A percentile compares a stretch with the other conserved stretches of the same genome.
Conservation (phyloP, 2,329 filamentous ascomycete genomes). For the Paracoccidioides brasiliensis region DNA sequence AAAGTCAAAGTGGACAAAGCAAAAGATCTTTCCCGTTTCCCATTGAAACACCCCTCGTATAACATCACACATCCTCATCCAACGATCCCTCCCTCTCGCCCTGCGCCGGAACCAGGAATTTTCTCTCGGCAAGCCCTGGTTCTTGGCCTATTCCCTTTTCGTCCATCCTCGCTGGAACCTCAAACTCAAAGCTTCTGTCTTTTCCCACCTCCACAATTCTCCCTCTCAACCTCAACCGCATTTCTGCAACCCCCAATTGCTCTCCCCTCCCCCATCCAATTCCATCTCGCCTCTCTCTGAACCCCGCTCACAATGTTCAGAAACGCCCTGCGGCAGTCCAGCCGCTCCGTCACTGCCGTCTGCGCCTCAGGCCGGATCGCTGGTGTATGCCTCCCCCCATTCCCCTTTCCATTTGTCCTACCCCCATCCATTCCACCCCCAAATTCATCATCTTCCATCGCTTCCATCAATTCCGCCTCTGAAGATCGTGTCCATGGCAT, state of each 20-base stretch:
- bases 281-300: slow-evolving; percentile 31
- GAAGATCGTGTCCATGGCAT: slow-evolving; percentile 18
- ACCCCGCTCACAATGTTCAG: slow-evolving; percentile 68
- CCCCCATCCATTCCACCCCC: slow-evolving; percentile 20
- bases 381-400: slow-evolving; percentile 63
- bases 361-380: slow-evolving; percentile 83
- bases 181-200: slow-evolving; percentile 27
- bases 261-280: slow-evolving; percentile 30
- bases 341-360: slow-evolving; percentile 86
- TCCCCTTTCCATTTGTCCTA: slow-evolving; percentile 26
- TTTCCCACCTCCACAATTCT: slow-evolving; percentile 32
- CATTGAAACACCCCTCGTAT: too few species aligned
- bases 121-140: slow-evolving; percentile 25
- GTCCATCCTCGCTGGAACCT: slow-evolving; percentile 46
- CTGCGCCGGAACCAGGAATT: too few species aligned
- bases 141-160: slow-evolving; percentile 54
- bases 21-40: too few species aligned
- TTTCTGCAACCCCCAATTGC: slow-evolving; percentile 30
- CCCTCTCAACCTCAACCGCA: slow-evolving; percentile 26
- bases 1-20: too few species aligned
- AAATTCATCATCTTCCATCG: slow-evolving; percentile 23
- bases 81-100: too few species aligned
- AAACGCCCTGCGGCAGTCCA: slow-evolving; percentile 94
- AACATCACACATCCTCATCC: too few species aligned
- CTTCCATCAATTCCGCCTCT: slow-evolving; percentile 27